Evolutionary conservation across 2,329 filamentous ascomycete species (phyloP), one percentile per base, ranked within the genome.

Genomic region (Fusarium tuaranense): DNA sequence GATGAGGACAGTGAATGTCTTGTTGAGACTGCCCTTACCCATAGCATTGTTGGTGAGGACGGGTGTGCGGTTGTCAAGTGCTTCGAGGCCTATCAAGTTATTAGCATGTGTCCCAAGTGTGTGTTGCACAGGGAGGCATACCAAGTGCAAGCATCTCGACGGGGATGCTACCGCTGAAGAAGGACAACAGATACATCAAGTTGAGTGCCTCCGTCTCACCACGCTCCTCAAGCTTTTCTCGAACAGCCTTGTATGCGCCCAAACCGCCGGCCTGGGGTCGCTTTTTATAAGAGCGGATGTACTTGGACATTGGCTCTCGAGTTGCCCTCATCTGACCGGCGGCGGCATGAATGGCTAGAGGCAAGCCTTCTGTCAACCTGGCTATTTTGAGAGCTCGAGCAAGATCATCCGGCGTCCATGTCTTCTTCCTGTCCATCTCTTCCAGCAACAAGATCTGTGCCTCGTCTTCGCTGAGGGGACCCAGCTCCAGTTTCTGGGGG

Each of bases 131-230:
- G 48, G 38, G 25, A 1, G 22, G 48, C 69, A 30, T 69, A 75
- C 71, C 76, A 32, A 78, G 74, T n/a, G 76, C 65, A 25, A 78
- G 69, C 65, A 78, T 67, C 59, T 78, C 76, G 18, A 78, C 76
- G 12, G 76, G 76, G 14, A 78, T 41, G n/a, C 74, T 67, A 0
- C 70, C 74, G n/a, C 67, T 71, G 39, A 78, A 78, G 39, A 78
- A 78, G 2, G 73, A 75, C 18, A 78, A 38, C 14, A 78, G 65
- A 62, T 78, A 78, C 70, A 78, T 75, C 39, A 78, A 38, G 30
- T 78, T 78, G 22, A 78, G 74, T 18, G 76, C 76, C 8, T 71
- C 71, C 9, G 61, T 78, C 62, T 78, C 76, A 4, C 76, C 76
- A 14, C 76, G 76, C 34, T 77, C 71, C 39, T 77, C 58, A 2